phyloP scores from a whole-genome alignment of 169 alveolate genomes.

The Plasmodium cynomolgi region DNA sequence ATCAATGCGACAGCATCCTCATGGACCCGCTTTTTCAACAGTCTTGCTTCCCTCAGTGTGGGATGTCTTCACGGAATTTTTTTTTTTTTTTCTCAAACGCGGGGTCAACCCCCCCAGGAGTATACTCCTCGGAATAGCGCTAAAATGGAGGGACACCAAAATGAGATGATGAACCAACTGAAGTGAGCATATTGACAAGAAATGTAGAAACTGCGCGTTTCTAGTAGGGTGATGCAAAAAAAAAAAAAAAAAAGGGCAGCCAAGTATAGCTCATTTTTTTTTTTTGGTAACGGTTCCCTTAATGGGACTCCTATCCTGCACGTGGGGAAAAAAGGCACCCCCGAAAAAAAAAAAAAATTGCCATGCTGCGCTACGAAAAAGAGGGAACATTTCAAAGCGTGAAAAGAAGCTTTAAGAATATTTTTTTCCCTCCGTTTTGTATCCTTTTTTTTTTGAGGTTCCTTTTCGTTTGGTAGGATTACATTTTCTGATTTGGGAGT shows the following conservation, averaged over 20 bases:
- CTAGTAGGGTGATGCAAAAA: neutral
- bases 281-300: neutral
- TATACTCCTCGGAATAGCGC: too few relatives aligned
- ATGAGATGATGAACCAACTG: neutral
- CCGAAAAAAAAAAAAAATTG: neutral
- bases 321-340: neutral
- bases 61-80: neutral
- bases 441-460: constrained; percentile 1
- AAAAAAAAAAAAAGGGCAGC: neutral
- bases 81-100: neutral
- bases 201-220: neutral
- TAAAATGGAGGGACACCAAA: neutral
- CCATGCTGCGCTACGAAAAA: neutral
- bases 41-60: neutral
- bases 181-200: neutral
- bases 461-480: neutral
- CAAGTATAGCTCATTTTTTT: neutral
- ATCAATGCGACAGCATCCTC: too few relatives aligned
- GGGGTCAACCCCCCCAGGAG: too few relatives aligned
- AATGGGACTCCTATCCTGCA: neutral
- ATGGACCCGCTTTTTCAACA: neutral
- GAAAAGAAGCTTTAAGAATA: neutral
- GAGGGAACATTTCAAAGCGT: neutral
- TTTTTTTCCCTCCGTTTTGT: neutral
- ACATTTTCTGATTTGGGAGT: neutral